Percentiles rank a stretch among this genome's conserved stretches.
These are phyloP conservation scores for Pterocarpus macrocarpus DNA, from an alignment of 306 rosid species.

Conservation along the genomic window DNA sequence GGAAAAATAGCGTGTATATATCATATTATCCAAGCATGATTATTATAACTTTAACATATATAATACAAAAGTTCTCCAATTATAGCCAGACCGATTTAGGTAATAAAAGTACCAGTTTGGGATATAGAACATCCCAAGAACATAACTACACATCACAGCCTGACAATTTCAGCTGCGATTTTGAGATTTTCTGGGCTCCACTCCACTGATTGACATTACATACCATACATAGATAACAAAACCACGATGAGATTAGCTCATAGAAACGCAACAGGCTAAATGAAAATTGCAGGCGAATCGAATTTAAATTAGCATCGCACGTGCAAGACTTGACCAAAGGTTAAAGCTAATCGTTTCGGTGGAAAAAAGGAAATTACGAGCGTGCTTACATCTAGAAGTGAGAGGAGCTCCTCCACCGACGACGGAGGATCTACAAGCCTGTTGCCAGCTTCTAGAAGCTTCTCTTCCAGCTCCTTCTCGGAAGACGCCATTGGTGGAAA, in stretches of 20 bases:
- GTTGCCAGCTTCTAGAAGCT: slow-evolving; percentile 77
- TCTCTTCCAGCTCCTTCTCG: slow-evolving; percentile 65
- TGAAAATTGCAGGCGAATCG: not conserved
- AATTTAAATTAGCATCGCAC: slow-evolving; percentile 8
- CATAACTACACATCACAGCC: too few species aligned
- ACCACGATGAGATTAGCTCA: not conserved
- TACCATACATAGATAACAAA: not conserved
- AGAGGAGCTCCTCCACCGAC: slow-evolving; percentile 73
- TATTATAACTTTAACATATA: not conserved
- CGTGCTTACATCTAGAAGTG: slow-evolving; percentile 73
- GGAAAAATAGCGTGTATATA: slow-evolving; percentile 4
- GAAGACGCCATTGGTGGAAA: slow-evolving; percentile 63
- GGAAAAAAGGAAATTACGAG: not conserved
- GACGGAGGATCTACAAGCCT: slow-evolving; percentile 79
- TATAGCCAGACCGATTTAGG: too few species aligned
- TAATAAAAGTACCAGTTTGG: not conserved
- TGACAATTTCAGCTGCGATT: not conserved
- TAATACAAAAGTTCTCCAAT: not conserved
- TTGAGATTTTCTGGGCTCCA: not conserved
- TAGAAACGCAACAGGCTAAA: not conserved
- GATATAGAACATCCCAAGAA: too few species aligned
- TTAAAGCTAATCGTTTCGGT: too few species aligned
- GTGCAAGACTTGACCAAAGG: not conserved
- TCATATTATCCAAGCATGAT: not conserved
- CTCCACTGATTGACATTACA: not conserved